Evolutionary conservation across 208 protist genomes (phyloP).

Genomic region (Spongospora subterranea): DNA sequence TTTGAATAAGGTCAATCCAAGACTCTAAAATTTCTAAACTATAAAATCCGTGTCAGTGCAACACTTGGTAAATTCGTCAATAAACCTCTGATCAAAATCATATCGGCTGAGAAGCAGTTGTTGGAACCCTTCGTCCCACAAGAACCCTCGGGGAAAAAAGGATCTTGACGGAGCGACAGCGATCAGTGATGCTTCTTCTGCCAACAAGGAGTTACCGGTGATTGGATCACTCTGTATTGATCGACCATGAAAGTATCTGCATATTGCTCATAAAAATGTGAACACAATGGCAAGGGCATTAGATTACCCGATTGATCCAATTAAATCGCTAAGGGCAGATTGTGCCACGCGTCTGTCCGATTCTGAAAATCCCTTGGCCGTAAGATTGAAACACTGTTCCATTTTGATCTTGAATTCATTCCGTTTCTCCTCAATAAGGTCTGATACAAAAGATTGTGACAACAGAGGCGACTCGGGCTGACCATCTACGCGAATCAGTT

Average conservation of each 20-base stretch:
- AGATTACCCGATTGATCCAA: conserved; percentile 29
- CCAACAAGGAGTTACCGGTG: background rate
- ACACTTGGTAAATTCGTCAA: background rate
- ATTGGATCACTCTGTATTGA: background rate
- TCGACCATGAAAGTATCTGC: conserved; percentile 10
- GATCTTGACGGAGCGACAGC: conserved; percentile 46
- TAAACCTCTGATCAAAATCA: conserved; percentile 3
- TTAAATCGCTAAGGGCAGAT: background rate
- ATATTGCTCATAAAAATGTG: background rate
- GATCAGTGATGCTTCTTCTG: background rate
- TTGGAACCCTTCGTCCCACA: conserved; percentile 69
- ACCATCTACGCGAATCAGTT: background rate
- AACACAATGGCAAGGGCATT: background rate
- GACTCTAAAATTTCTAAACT: background rate
- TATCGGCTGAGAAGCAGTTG: conserved; percentile 50
- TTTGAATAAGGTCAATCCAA: conserved; percentile 63
- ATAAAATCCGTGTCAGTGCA: background rate
- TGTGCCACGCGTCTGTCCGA: background rate
- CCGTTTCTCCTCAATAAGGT: background rate
- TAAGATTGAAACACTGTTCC: background rate
- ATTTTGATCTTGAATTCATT: background rate
- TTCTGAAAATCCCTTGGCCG: background rate
- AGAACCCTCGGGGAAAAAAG: conserved; percentile 66
- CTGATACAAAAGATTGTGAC: background rate
- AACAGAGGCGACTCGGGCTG: background rate